Evolutionary conservation across 495 filamentous ascomycete genomes (phyloP).

Genomic region (Lentithecium fluviatile): DNA sequence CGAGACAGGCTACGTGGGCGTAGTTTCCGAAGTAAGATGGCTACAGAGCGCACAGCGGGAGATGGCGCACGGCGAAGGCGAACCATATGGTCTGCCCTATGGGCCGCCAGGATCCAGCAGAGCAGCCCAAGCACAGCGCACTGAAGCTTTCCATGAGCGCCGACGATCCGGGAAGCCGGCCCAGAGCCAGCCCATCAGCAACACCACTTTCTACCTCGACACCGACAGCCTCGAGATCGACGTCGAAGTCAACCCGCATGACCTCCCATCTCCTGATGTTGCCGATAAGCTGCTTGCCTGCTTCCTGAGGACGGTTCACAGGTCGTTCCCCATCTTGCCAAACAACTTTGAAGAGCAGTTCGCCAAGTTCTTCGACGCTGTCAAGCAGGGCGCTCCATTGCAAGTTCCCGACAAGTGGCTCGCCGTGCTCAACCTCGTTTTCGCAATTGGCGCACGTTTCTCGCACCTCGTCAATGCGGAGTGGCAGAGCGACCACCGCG

Average conservation of each 20-base stretch:
- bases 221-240: neutral
- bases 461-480: neutral
- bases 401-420: neutral
- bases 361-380: neutral
- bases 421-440: neutral
- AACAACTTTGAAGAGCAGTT: neutral
- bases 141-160: conserved; percentile 1
- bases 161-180: neutral
- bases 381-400: neutral
- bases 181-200: neutral
- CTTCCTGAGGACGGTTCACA: neutral
- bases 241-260: neutral
- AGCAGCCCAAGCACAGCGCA: neutral
- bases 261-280: neutral
- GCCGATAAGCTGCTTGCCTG: neutral
- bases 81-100: neutral
- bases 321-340: neutral
- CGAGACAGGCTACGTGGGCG: conserved; percentile 10
- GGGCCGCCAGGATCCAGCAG: neutral
- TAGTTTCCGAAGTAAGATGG: conserved; percentile 15
- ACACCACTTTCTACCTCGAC: neutral
- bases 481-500: conserved; percentile 6
- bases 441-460: neutral
- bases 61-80: neutral
- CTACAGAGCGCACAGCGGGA: conserved; percentile 2